Evolutionary conservation across 164 flowering plant genomes (phyloP).

Genomic region (Vitis rupestris): DNA sequence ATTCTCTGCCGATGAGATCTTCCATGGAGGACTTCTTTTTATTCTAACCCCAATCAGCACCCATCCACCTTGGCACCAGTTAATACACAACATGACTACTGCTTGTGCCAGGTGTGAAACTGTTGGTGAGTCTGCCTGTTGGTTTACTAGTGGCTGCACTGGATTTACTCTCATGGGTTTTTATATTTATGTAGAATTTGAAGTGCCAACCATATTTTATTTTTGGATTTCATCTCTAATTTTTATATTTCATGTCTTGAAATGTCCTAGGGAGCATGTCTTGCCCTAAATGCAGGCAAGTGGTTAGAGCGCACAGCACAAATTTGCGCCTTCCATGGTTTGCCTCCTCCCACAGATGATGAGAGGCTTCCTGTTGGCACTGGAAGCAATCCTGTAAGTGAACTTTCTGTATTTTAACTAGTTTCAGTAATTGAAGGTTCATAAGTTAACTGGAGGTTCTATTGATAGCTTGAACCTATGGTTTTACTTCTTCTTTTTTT

Average conservation of each 20-base stretch:
- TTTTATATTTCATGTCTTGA: constrained; percentile 5
- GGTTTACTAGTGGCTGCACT: neutral
- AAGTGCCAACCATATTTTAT: neutral
- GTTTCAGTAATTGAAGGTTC: neutral
- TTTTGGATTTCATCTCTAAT: constrained; percentile 3
- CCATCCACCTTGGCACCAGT: neutral
- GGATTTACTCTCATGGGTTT: neutral
- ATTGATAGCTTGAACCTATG: neutral
- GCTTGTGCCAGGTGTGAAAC: neutral
- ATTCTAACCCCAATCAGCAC: neutral
- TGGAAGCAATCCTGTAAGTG: constrained; percentile 97
- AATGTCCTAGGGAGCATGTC: constrained; percentile 76
- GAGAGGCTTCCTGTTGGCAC: constrained; percentile 93
- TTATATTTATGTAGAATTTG: too few species aligned
- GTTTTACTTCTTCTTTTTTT: too few species aligned
- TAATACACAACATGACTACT: neutral
- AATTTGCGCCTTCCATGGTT: constrained; percentile 63
- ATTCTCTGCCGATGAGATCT: neutral
- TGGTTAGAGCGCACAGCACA: constrained; percentile 58
- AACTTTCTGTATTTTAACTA: neutral
- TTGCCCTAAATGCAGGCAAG: constrained; percentile 70
- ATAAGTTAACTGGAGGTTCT: neutral
- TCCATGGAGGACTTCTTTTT: neutral
- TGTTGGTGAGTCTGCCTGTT: neutral
- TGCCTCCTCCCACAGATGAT: constrained; percentile 62